phyloP scores from a whole-genome alignment of 805 yeast genomes.

The Candida quercuum region DNA sequence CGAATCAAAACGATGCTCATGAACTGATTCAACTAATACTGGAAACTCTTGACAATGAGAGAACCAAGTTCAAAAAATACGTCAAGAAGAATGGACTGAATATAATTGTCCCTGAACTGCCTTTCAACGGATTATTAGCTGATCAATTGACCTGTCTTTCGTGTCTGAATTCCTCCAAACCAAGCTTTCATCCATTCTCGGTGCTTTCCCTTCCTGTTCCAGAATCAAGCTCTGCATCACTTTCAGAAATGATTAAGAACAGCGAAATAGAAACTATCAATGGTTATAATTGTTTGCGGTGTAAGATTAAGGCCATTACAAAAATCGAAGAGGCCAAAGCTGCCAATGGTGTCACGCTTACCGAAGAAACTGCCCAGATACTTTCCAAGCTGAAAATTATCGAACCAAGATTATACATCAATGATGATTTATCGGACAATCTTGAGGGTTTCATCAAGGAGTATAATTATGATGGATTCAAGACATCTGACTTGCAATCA shows the following conservation, averaged over 20 bases:
- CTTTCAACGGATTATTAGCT: conserved; percentile 63
- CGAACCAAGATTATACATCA: conserved; percentile 40
- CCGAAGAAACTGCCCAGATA: conserved; percentile 26
- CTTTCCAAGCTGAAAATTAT: conserved; percentile 32
- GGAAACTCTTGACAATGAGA: conserved; percentile 72
- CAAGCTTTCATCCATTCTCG: conserved; percentile 53
- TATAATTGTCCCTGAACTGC: conserved; percentile 51
- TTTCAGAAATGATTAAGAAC: conserved; percentile 50
- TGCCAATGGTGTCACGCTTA: conserved; percentile 7
- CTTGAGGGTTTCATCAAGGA: conserved; percentile 41
- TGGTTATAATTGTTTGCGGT: conserved; percentile 74
- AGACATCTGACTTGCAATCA: conserved; percentile 45
- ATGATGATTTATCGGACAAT: conserved; percentile 57
- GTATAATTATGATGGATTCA: conserved; percentile 40
- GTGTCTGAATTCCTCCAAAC: conserved; percentile 60
- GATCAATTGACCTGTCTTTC: conserved; percentile 65
- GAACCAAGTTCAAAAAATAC: conserved; percentile 34
- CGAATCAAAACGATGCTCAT: conserved; percentile 92
- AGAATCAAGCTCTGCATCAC: conserved; percentile 33
- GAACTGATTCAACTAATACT: conserved; percentile 79
- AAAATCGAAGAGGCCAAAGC: conserved; percentile 25
- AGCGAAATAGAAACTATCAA: conserved; percentile 65
- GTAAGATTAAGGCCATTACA: conserved; percentile 48
- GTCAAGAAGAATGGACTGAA: conserved; percentile 15
- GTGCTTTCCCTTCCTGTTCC: conserved; percentile 79